Conservation (phyloP, 768 basidiomycete species). For the Cubamyces lactineus region DNA sequence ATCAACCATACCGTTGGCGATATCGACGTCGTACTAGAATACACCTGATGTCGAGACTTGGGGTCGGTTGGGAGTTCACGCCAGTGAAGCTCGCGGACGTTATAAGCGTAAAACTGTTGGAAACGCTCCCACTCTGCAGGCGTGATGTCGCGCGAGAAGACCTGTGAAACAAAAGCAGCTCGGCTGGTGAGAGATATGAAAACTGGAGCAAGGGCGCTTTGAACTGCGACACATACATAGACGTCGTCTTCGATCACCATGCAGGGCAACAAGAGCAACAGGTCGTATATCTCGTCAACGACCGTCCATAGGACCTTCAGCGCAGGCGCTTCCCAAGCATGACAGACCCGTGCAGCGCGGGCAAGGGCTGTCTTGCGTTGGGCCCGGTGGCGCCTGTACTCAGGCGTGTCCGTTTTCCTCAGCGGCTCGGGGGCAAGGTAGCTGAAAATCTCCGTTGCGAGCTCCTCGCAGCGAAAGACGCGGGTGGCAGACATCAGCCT, state of each 20-base stretch:
- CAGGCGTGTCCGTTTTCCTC: neutral
- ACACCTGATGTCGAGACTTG: neutral
- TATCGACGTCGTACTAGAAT: neutral
- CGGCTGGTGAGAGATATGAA: too few species aligned
- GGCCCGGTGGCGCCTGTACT: neutral
- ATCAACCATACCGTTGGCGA: neutral
- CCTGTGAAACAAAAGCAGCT: neutral
- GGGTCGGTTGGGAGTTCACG: neutral
- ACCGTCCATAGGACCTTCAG: neutral
- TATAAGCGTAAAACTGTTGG: neutral
- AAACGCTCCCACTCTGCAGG: neutral
- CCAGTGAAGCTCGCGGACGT: slow-evolving; percentile 5
- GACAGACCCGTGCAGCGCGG: neutral
- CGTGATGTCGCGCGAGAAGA: neutral
- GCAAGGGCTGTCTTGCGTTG: neutral
- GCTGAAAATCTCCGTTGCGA: neutral
- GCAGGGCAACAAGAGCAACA: too few species aligned
- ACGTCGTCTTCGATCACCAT: too few species aligned
- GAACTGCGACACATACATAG: too few species aligned
- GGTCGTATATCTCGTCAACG: neutral
- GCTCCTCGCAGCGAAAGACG: neutral
- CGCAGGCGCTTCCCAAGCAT: neutral
- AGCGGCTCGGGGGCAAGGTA: neutral
- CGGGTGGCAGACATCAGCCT: neutral
- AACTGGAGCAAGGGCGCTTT: too few species aligned